Conservation (phyloP, 2,329 filamentous ascomycete species). For the Graphilbum fragrans region DNA sequence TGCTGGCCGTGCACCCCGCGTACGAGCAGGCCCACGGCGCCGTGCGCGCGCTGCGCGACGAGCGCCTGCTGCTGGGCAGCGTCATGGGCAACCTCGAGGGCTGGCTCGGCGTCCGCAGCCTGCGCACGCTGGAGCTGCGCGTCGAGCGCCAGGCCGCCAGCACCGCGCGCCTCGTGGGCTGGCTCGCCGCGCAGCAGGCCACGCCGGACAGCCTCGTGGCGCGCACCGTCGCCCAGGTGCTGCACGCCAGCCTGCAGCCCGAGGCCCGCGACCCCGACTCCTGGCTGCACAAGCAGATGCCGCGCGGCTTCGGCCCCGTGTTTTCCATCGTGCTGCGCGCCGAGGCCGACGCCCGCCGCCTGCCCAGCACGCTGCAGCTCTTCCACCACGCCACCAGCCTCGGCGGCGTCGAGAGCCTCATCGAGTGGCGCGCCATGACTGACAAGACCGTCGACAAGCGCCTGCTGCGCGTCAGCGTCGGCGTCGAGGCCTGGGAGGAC, state of each 20-base stretch:
- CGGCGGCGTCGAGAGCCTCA: constrained; percentile 87
- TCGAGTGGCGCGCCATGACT: constrained; percentile 92
- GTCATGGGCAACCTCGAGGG: constrained; percentile 86
- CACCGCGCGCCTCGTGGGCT: constrained; percentile 56
- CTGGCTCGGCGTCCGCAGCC: constrained; percentile 79
- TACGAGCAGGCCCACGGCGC: constrained; percentile 23
- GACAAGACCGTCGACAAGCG: constrained; percentile 60
- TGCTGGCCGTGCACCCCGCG: constrained; percentile 51
- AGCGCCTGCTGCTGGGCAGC: constrained; percentile 66
- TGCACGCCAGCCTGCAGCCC: constrained; percentile 66
- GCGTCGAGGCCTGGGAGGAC: constrained; percentile 80
- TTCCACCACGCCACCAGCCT: constrained; percentile 94
- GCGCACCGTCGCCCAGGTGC: constrained; percentile 46
- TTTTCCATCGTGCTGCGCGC: constrained; percentile 62
- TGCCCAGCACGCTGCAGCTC: constrained; percentile 68
- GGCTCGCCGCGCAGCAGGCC: constrained; percentile 46
- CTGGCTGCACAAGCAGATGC: constrained; percentile 86
- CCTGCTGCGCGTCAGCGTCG: constrained; percentile 71
- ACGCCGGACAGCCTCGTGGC: constrained; percentile 27
- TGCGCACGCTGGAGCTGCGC: constrained; percentile 76
- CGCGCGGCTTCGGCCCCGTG: constrained; percentile 77
- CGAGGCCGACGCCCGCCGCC: constrained; percentile 44
- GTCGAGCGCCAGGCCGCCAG: constrained; percentile 66
- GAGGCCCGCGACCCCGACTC: constrained; percentile 42
- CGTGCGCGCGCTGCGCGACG: constrained; percentile 47